These are phyloP conservation scores for Diutina scorzettiae DNA, from an alignment of 1,139 yeast species.

Conservation along the genomic window DNA sequence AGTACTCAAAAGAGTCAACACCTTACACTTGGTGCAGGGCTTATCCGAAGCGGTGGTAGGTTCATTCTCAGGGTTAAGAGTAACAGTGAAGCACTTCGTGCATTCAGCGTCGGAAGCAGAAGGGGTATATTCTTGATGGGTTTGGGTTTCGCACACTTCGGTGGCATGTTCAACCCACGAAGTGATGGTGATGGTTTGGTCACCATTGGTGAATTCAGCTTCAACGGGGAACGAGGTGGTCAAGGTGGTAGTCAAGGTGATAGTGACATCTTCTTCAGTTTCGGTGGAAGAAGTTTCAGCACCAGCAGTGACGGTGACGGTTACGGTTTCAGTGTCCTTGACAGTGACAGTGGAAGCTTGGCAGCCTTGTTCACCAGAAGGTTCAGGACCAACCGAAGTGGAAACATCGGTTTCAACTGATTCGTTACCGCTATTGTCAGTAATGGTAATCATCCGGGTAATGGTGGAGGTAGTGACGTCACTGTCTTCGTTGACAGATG, in stretches of 20 bases:
- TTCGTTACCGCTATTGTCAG: background rate
- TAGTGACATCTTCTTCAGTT: slow-evolving; percentile 2
- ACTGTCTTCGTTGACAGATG: background rate
- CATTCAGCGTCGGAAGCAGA: background rate
- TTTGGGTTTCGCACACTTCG: background rate
- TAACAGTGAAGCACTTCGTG: background rate
- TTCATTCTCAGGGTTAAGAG: slow-evolving; percentile 2
- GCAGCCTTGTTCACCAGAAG: background rate
- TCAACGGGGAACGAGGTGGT: slow-evolving; percentile 4
- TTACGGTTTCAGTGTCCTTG: background rate
- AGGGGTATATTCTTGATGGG: background rate
- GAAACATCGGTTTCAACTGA: background rate
- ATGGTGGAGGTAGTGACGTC: background rate
- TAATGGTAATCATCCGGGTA: slow-evolving; percentile 3
- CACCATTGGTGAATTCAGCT: slow-evolving; percentile 1
- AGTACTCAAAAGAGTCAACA: background rate
- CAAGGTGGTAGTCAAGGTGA: slow-evolving; percentile 3
- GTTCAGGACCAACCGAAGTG: background rate
- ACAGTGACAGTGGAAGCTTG: slow-evolving; percentile 1
- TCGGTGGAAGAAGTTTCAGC: background rate
- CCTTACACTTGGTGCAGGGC: slow-evolving; percentile 4
- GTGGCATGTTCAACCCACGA: slow-evolving; percentile 5
- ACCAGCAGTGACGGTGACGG: background rate
- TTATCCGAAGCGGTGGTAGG: background rate
- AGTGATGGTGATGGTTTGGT: slow-evolving; percentile 2